Evolutionary conservation across 2,329 filamentous ascomycete genomes (phyloP).

Genomic region (Dichotomopilus funicola): DNA sequence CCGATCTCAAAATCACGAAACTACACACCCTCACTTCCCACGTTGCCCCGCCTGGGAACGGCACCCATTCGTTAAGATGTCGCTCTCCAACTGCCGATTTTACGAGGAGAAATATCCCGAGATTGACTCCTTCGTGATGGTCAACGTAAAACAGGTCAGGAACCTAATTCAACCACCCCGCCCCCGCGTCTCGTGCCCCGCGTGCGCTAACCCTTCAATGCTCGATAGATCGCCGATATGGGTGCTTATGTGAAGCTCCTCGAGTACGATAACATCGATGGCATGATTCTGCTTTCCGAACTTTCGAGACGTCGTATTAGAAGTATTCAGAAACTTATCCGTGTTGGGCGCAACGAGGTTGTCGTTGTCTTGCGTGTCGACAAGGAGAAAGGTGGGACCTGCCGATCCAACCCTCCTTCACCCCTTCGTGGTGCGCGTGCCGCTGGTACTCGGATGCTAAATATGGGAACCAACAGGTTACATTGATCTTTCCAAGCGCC

Average conservation of each 20-base stretch:
- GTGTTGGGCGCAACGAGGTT: slow-evolving; percentile 95
- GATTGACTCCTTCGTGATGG: slow-evolving; percentile 99
- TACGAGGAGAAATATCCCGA: slow-evolving; percentile 68
- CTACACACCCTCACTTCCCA: slow-evolving; percentile 10
- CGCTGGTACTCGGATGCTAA: no score
- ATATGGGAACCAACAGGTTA: slow-evolving; percentile 52
- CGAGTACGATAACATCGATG: slow-evolving; percentile 99
- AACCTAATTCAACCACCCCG: not conserved
- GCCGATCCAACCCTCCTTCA: no score
- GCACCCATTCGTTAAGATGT: slow-evolving; percentile 30
- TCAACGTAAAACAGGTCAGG: slow-evolving; percentile 93
- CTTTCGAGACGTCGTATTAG: slow-evolving; percentile 96
- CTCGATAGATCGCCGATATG: slow-evolving; percentile 88
- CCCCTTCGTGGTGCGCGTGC: no score
- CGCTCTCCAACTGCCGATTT: slow-evolving; percentile 34
- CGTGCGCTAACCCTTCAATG: slow-evolving; percentile 7
- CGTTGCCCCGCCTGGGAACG: slow-evolving; percentile 22
- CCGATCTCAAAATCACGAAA: not conserved
- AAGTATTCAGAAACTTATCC: slow-evolving; percentile 97
- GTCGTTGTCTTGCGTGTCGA: slow-evolving; percentile 97
- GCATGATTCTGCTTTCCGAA: slow-evolving; percentile 98
- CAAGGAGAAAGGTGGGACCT: slow-evolving; percentile 81
- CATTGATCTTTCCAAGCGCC: slow-evolving; percentile 97
- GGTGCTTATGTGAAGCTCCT: slow-evolving; percentile 98
- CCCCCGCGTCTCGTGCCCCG: not conserved